Percentiles rank a stretch among this genome's conserved stretches.
Evolutionary conservation across 192 early-diverging fungal species (phyloP).

Genomic region (Martensiomyces pterosporus): DNA sequence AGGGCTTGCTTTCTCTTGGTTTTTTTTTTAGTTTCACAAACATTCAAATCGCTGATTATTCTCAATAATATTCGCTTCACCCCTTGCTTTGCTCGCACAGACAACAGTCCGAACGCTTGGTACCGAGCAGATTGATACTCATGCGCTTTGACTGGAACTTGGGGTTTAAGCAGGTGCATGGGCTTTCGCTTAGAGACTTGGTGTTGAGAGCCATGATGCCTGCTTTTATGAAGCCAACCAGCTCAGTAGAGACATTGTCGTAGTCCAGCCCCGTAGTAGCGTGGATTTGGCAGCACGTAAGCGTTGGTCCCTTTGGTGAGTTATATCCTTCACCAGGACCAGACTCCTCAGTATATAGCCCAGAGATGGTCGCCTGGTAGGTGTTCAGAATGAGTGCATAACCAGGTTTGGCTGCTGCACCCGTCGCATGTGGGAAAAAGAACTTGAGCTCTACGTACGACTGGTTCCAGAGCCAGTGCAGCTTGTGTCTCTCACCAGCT

Average conservation of each 20-base stretch:
- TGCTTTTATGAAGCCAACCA: conserved; percentile 71
- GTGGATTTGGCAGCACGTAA: conserved; percentile 63
- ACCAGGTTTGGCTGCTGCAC: conserved; percentile 58
- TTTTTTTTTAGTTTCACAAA: too few species aligned
- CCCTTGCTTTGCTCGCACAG: too few species aligned
- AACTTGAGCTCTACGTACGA: conserved; percentile 81
- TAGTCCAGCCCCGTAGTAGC: conserved; percentile 58
- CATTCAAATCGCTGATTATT: too few species aligned
- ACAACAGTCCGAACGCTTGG: conserved; percentile 81
- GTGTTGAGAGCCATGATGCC: conserved; percentile 54
- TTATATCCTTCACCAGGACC: conserved; percentile 46
- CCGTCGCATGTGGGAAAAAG: conserved; percentile 63
- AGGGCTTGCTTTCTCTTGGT: too few species aligned
- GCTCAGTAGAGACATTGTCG: conserved; percentile 58
- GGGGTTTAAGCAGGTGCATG: conserved; percentile 67
- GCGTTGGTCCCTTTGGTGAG: not conserved
- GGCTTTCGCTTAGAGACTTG: not conserved
- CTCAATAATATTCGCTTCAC: too few species aligned
- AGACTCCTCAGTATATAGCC: conserved; percentile 65
- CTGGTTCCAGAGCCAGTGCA: conserved; percentile 84
- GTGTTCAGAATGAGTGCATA: conserved; percentile 59
- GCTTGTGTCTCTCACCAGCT: conserved; percentile 73
- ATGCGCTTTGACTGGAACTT: conserved; percentile 76
- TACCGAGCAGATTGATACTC: conserved; percentile 79
- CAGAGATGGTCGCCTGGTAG: conserved; percentile 87